Base-by-base conservation (phyloP, 345 rosid genomes). In the Aurinia saxatilis region DNA sequence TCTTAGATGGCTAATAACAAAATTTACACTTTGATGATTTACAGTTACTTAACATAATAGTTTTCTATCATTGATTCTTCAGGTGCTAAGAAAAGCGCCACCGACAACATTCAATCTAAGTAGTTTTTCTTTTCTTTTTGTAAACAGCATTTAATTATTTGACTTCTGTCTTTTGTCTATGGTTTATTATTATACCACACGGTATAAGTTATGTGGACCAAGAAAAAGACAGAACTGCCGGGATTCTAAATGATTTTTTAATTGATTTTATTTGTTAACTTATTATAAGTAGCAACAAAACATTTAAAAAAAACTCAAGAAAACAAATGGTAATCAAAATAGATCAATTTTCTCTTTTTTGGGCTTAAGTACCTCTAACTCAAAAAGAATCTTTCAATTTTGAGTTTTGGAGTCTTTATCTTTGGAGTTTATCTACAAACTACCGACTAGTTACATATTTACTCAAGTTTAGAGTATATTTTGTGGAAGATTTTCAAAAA, bases 91-190 rank as follows among this genome's bases (percentile, higher is more conserved):
- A 18, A 66, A 46, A 16, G 41, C 9, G 40, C 38, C 44, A 57
- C 71, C 65, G 57, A 66, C 71, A 49, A 8, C 71, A 57, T 48
- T 67, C 17, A 27, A n/a, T n/a, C n/a, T n/a, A n/a, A n/a, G n/a
- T n/a, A n/a, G n/a, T n/a, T 21, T 21, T 21, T 2, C 25, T 2
- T 21, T 2, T 21, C 4, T 21, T 21, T 21, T 4, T 21, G 2
- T 21, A 21, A 21, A 21, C 25, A 21, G 25, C 25, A 21, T 21
- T 21, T 21, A 59, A 67, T n/a, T 48, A 57, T 29, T 8, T 31
- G 57, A 57, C 48, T 45, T 55, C 16, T 54, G 30, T 34, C 53
- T 53, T 23, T 37, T 27, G 34, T 21, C 25, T 21, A 21, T 21
- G 25, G 25, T 14, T 46, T 60, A 15, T 49, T 5, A 10, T 41